Evolutionary conservation across 2,329 filamentous ascomycete species (phyloP).

Genomic region (Lizonia empirigonia): DNA sequence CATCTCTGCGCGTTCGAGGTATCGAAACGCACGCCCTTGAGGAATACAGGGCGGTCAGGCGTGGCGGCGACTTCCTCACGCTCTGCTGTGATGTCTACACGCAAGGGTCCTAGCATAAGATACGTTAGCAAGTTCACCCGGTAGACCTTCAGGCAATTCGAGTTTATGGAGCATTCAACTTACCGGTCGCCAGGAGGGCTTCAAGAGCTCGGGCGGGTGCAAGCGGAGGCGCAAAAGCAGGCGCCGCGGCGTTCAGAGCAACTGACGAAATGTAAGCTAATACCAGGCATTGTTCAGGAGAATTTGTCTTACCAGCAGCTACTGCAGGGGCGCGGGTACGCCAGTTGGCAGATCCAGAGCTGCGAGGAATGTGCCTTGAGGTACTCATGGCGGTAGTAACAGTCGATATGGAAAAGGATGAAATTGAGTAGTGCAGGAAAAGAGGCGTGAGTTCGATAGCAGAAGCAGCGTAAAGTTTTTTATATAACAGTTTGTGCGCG

Average conservation of each 20-base stretch:
- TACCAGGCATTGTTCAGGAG: too few relatives aligned
- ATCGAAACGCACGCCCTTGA: constrained; percentile 6
- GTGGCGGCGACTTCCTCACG: constrained; percentile 7
- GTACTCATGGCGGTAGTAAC: not conserved
- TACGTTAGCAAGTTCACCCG: not conserved
- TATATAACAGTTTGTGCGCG: not conserved
- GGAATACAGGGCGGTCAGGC: constrained; percentile 19
- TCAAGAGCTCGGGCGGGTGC: not conserved
- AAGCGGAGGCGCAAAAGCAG: not conserved
- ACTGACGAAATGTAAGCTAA: too few relatives aligned
- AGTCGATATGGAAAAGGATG: not conserved
- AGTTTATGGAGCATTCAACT: not conserved
- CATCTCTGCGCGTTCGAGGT: constrained; percentile 6
- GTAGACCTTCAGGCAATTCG: not conserved
- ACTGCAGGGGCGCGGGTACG: not conserved
- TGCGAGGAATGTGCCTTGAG: not conserved
- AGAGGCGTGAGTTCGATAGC: too few relatives aligned
- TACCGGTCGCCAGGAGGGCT: not conserved
- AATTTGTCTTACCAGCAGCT: not conserved
- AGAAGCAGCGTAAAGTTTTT: too few relatives aligned
- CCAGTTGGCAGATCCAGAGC: not conserved
- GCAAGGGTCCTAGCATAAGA: constrained; percentile 5
- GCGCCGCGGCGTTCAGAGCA: not conserved
- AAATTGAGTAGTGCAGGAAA: not conserved
- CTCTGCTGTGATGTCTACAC: constrained; percentile 19